phyloP scores from a whole-genome alignment of 179 eudicot species.

The Silene noctiflora region DNA sequence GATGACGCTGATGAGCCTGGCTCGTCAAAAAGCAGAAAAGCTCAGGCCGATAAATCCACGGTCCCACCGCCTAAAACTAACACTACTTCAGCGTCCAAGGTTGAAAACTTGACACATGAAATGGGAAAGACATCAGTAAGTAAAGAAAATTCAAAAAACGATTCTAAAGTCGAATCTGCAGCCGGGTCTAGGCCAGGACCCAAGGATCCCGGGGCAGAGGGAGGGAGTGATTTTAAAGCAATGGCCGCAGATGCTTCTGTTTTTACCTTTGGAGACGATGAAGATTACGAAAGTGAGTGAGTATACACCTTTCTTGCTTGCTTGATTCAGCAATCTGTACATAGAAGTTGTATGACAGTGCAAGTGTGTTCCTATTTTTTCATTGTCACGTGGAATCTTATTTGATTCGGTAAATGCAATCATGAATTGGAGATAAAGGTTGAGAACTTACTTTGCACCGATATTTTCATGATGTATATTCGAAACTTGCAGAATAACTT shows the following conservation, averaged over 20 bases:
- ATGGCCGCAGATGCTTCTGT: slow-evolving; percentile 99
- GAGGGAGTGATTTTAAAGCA: slow-evolving; percentile 86
- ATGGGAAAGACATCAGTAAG: slow-evolving; percentile 52
- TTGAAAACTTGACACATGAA: slow-evolving; percentile 42
- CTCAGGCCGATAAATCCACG: slow-evolving; percentile 27
- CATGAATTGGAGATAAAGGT: slow-evolving; percentile 13
- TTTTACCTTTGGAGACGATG: slow-evolving; percentile 96
- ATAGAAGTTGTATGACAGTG: slow-evolving; percentile 22
- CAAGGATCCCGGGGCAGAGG: slow-evolving; percentile 35
- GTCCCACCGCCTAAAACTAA: slow-evolving; percentile 32
- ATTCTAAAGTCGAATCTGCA: slow-evolving; percentile 15
- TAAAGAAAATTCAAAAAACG: slow-evolving; percentile 23
- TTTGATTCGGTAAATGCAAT: slow-evolving; percentile 8
- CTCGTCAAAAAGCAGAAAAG: slow-evolving; percentile 37
- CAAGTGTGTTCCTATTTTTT: slow-evolving; percentile 18
- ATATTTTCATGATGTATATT: slow-evolving; percentile 11
- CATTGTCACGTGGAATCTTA: slow-evolving; percentile 6
- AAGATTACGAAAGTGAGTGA: slow-evolving; percentile 80
- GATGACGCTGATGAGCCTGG: slow-evolving; percentile 58
- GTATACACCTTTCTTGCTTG: neutral
- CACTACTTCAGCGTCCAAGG: slow-evolving; percentile 32
- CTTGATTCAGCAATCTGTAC: slow-evolving; percentile 34
- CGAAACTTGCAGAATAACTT: slow-evolving; percentile 4
- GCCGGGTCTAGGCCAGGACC: slow-evolving; percentile 13
- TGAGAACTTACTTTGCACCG: slow-evolving; percentile 9